Evolutionary conservation across 2,329 filamentous ascomycete genomes (phyloP), one percentile per base, ranked within the genome.

Genomic region (Didymella pomorum): DNA sequence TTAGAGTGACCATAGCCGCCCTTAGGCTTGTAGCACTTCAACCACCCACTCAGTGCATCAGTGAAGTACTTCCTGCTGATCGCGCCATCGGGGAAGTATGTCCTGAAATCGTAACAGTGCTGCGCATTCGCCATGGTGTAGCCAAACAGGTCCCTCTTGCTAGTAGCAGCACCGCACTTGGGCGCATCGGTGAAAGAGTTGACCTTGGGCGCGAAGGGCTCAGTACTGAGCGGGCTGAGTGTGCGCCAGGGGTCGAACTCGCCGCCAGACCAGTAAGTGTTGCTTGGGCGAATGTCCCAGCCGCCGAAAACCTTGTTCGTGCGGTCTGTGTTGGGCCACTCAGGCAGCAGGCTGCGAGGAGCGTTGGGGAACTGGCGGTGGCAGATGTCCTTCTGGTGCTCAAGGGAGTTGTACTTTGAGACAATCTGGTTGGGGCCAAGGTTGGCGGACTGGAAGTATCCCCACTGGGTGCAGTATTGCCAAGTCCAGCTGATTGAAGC

Each of bases 401-500:
- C 58, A 12, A 82, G 73, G 18, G 77, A 78, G 62, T 82, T 80
- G 63, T 79, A 83, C 31, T 75, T 77, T 16, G 81, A 82, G 25
- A 82, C 71, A 9, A 85, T 70, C 33, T 81, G 78, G 55, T 80
- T 76, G 18, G 73, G 66, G n/a, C 81, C 81, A 1, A 79, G 67
- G 63, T 85, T 85, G 31, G 80, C 78, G 50, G 75, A 76, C 66
- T 82, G 80, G 66, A 79, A 81, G 69, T 76, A 84, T 10, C 73
- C 83, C 79, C 79, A 84, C 66, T 85, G 77, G 2, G 79, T 82
- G 69, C 83, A 85, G 65, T 80, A 82, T 64, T 85, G 82, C 81
- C 81, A 84, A 0, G 72, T 78, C 81, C 81, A 84, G 48, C 72
- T 70, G 59, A 83, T 80, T 1, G 58, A 64, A 8, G 74, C 62